These are phyloP conservation scores for Gracilariopsis chorda DNA, from an alignment of 23 red algal genomes.

Conservation along the genomic window DNA sequence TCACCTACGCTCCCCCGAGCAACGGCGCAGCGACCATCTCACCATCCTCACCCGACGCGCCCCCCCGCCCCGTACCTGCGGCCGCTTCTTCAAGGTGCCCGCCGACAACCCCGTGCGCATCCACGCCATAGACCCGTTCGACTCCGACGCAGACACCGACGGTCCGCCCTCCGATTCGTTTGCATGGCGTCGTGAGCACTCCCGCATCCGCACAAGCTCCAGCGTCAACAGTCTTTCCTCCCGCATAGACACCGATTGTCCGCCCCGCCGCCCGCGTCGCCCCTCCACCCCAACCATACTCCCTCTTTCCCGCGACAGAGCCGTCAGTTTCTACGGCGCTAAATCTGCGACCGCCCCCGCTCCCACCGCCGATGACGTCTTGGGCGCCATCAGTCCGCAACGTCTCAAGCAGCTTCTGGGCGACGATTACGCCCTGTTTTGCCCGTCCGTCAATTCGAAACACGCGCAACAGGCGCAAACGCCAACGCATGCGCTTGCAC, in stretches of 20 bases:
- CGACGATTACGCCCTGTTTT: slow-evolving; percentile 12
- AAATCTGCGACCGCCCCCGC: not conserved
- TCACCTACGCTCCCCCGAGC: slow-evolving; percentile 19
- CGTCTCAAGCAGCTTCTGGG: not conserved
- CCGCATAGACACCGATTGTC: not conserved
- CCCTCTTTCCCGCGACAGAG: slow-evolving; percentile 8
- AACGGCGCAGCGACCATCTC: slow-evolving; percentile 27
- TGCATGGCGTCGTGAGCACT: slow-evolving; percentile 18
- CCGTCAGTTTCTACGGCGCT: slow-evolving; percentile 10
- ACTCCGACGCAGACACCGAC: slow-evolving; percentile 39
- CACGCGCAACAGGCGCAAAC: not conserved
- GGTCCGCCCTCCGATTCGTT: slow-evolving; percentile 34
- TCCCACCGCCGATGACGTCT: not conserved
- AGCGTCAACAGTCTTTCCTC: slow-evolving; percentile 1
- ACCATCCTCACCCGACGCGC: slow-evolving; percentile 34
- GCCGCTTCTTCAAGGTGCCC: slow-evolving; percentile 20
- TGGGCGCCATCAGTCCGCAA: not conserved
- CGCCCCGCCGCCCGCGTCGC: not conserved
- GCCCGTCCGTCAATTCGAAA: not conserved
- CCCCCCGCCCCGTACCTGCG: slow-evolving; percentile 3
- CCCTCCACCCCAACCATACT: not conserved
- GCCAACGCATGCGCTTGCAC: not conserved
- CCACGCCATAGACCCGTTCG: not conserved
- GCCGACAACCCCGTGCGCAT: not conserved
- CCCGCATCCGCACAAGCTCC: slow-evolving; percentile 12